Evolutionary conservation across 352 stramenopile species (phyloP), one percentile per base, ranked within the genome.

Genomic region (Globisporangium spinosum): DNA sequence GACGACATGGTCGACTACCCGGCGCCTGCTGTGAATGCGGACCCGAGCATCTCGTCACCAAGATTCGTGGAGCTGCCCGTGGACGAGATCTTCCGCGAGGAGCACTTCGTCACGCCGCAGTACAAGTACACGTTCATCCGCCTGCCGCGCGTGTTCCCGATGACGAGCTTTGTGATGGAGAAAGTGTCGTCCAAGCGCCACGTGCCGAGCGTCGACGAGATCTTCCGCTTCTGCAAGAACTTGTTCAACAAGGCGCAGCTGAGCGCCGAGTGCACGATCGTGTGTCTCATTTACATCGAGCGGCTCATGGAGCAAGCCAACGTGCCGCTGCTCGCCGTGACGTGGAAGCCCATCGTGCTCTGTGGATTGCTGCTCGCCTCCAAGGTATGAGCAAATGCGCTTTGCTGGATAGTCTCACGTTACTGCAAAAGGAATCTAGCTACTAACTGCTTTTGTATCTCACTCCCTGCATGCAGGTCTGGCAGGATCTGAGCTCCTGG

Each of bases 261-360:
- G 58, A 98, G 89, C 60, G 96, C 96, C n/a, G 98, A 99, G 88
- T 99, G 98, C 83, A 98, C 95, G 6, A 98, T 99, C 74, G 97
- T 99, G 57, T 97, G 89, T 62, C 89, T 99, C 22, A 99, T 99
- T 69, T 99, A 99, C 83, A 97, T 99, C 9, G 98, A 99, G 78
- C 91, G 97, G 15, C 87, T 99, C 23, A 99, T 99, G 96, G 96
- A 99, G 76, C 82, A 96, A 57, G 94, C 95, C 12, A 94, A 97
- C 73, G 97, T 99, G 35, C 92, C 97, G 40, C 78, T 99, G 34
- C 77, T 99, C 58, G 88, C 96, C 0, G 84, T 87, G 2, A 99
- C 96, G 1, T 99, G 98, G 98, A 97, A 97, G 65, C 97, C 97
- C 29, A 98, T 99, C 67, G 95, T 99, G 66, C 89, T 99, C 64